Evolutionary conservation across 2,329 filamentous ascomycete genomes (phyloP).

Genomic region (Epichloe elymi): DNA sequence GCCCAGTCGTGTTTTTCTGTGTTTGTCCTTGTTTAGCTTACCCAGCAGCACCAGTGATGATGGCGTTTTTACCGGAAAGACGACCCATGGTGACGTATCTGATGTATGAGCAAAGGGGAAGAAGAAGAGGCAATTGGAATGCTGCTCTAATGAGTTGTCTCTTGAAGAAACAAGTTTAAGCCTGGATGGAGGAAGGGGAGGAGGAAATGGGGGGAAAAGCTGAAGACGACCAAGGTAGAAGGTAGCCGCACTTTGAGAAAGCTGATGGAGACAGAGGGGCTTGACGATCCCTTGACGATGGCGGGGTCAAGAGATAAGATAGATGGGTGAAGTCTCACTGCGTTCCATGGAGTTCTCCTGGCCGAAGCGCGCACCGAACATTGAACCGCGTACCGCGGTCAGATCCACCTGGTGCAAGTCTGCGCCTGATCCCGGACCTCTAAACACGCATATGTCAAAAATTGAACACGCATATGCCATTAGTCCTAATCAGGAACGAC

Average conservation of each 20-base stretch:
- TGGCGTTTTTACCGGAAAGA: conserved; percentile 46
- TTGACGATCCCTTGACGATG: background rate
- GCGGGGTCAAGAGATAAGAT: background rate
- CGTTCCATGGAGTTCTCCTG: too few species aligned
- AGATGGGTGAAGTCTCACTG: too few species aligned
- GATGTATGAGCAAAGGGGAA: background rate
- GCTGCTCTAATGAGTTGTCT: background rate
- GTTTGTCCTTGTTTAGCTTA: conserved; percentile 24
- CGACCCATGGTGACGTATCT: conserved; percentile 27
- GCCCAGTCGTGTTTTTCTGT: background rate
- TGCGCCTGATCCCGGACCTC: too few species aligned
- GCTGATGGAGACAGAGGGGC: background rate
- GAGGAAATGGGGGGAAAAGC: background rate
- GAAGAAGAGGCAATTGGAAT: background rate
- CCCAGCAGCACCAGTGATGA: conserved; percentile 80
- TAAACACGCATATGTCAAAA: too few species aligned
- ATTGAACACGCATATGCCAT: too few species aligned
- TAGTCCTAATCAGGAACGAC: too few species aligned
- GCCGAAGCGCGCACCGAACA: too few species aligned
- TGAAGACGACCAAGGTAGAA: background rate
- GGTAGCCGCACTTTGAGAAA: background rate
- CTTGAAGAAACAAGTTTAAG: too few species aligned
- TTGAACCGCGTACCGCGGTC: too few species aligned
- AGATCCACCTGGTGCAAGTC: too few species aligned
- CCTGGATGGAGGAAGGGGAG: background rate